Percentiles rank a stretch among this genome's conserved stretches.
phyloP scores from a whole-genome alignment of 2,329 filamentous ascomycete species.

The Hymenoscyphus repandus region DNA sequence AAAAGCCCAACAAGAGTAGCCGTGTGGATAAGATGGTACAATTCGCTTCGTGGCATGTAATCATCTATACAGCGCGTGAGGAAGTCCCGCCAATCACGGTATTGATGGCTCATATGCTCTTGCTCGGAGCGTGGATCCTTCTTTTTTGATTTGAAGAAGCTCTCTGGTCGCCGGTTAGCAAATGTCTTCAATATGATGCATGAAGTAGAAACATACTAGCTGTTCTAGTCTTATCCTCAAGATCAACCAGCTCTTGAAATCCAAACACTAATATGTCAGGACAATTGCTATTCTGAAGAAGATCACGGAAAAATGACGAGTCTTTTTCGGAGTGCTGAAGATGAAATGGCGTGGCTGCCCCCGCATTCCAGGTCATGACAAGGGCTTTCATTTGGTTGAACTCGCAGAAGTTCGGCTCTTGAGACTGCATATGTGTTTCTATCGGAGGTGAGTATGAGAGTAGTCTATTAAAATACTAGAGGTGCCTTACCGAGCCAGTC shows the following conservation, averaged over 20 bases:
- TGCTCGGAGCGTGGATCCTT: conserved; percentile 69
- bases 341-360: conserved; percentile 85
- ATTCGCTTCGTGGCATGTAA: conserved; percentile 67
- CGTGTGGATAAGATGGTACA: conserved; percentile 83
- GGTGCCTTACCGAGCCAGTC: conserved; percentile 70
- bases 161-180: conserved; percentile 47
- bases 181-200: background rate
- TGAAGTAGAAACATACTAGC: conserved; percentile 56
- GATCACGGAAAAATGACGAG: conserved; percentile 71
- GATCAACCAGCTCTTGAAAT: conserved; percentile 96
- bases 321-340: conserved; percentile 67
- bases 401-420: conserved; percentile 76
- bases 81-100: conserved; percentile 93
- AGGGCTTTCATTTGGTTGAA: conserved; percentile 77
- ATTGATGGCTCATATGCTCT: conserved; percentile 95
- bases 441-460: conserved; percentile 1
- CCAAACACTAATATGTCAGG: conserved; percentile 93
- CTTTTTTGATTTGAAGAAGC: conserved; percentile 87
- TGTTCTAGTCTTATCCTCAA: conserved; percentile 95
- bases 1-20: conserved; percentile 90
- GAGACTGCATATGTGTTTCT: conserved; percentile 80
- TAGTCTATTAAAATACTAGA: background rate
- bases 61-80: conserved; percentile 78
- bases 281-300: conserved; percentile 69
- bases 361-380: conserved; percentile 94